Base-by-base conservation (phyloP, 2,329 filamentous ascomycete genomes). In the Diaporthe vexans region DNA sequence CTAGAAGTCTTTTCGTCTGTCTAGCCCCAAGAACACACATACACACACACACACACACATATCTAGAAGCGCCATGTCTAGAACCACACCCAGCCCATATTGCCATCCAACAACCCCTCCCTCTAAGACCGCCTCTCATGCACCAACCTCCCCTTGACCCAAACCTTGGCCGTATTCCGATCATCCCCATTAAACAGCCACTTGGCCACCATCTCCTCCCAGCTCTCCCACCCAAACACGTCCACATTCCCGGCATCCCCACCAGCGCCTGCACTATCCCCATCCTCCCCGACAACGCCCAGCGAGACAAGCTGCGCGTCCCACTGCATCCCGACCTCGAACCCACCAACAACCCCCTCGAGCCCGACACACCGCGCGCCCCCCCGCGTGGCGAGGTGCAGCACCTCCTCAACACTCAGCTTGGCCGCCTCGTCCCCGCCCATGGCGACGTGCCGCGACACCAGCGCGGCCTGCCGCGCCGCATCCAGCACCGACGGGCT, bases 171-270 rank as follows among this genome's bases (percentile, higher is more conserved):
- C 3, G 95, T 96, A 82, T 98, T 98, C 78, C 96, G 88, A 84
- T 98, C 97, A 85, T 98, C 95, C 0, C 97, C 97, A 77, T 91
- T 94, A 84, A 94, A 99, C 76, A 98, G 87, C 97, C 97, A 99
- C 87, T 99, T 99, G 70, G 94, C 94, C 15, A 98, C 85, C 80
- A 87, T 91, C 79, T 98, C 94, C 52, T 93, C 91, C 94, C 94
- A 97, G n/a, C 81, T 90, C 88, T 98, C 96, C 90, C 93, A 95
- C 0, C 95, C 95, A 86, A 98, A 99, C 0, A 98, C 83, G 83
- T 98, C 95, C 0, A 98, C 94, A 61, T 92, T 91, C 0, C 93
- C 92, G 9, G 3, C 1, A 10, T 37, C 35, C 1, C 85, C 84
- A 4, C 88, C 73, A 4, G 77, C 81, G 29, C 75, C 79, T 0